Evolutionary conservation across 176 grass and related monocot species (phyloP).

Genomic region (Oryza coarctata): DNA sequence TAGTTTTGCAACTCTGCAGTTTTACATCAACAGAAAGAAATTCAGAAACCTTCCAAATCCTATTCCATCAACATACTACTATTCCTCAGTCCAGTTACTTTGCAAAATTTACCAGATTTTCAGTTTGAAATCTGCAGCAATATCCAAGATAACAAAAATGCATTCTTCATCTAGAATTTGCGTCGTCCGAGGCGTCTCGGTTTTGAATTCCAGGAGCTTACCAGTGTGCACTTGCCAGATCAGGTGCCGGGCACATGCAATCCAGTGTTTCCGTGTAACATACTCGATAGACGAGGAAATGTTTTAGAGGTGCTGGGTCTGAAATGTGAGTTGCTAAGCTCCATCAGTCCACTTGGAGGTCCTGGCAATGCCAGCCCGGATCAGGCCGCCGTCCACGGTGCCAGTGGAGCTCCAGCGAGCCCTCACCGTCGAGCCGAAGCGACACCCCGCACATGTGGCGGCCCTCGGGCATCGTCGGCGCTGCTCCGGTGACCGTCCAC

Average conservation of each 20-base stretch:
- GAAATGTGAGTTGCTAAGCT: slow-evolving; percentile 10
- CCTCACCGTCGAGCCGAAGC: slow-evolving; percentile 17
- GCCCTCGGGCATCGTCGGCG: background rate
- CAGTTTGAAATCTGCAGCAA: background rate
- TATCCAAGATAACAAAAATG: background rate
- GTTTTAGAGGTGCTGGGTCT: no score
- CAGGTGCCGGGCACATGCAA: slow-evolving; percentile 49
- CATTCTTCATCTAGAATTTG: slow-evolving; percentile 21
- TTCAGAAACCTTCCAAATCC: background rate
- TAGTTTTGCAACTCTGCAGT: background rate
- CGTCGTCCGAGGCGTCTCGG: slow-evolving; percentile 8
- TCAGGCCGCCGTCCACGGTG: slow-evolving; percentile 30
- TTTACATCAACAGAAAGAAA: background rate
- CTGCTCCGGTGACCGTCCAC: slow-evolving; percentile 34
- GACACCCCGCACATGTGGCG: slow-evolving; percentile 24
- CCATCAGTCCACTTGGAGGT: slow-evolving; percentile 37
- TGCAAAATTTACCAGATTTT: background rate
- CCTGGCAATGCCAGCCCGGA: slow-evolving; percentile 30
- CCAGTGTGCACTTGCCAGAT: slow-evolving; percentile 6
- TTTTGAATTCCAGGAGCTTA: slow-evolving; percentile 26
- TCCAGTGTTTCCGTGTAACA: slow-evolving; percentile 17
- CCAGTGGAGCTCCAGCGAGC: slow-evolving; percentile 43
- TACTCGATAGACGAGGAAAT: slow-evolving; percentile 39
- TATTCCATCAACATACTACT: background rate
- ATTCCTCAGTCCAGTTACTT: background rate